phyloP scores from a whole-genome alignment of 129 eudicot species.

The Smallanthus sonchifolius region DNA sequence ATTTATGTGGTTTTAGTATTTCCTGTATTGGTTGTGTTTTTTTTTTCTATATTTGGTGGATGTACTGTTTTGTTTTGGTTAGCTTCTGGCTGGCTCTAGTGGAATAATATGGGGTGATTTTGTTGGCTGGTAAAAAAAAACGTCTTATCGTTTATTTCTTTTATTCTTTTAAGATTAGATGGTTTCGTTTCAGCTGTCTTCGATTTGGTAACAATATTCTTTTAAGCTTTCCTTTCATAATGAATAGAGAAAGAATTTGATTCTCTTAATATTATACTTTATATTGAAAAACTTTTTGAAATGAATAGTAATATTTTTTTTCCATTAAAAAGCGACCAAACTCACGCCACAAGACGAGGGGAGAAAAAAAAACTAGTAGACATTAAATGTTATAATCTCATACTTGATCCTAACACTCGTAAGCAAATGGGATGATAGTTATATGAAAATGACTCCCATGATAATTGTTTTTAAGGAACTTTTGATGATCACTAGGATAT shows the following conservation, averaged over 20 bases:
- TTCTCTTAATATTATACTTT: conserved; percentile 18
- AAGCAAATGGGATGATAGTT: conserved; percentile 27
- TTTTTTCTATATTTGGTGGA: no score
- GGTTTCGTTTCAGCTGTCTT: background rate
- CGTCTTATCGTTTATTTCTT: conserved; percentile 6
- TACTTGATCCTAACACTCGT: conserved; percentile 19
- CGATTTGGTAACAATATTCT: background rate
- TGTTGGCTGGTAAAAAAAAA: no score
- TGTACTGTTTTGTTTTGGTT: no score
- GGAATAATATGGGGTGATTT: no score
- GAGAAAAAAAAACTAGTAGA: no score
- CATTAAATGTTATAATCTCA: conserved; percentile 15
- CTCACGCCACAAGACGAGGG: no score
- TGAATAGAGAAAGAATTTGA: background rate
- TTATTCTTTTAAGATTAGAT: background rate
- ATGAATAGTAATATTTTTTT: no score
- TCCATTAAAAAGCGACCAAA: no score
- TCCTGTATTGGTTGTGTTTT: no score
- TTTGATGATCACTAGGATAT: conserved; percentile 11
- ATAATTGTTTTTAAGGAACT: conserved; percentile 20
- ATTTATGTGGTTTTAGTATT: no score
- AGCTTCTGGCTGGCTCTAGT: no score
- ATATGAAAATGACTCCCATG: conserved; percentile 31
- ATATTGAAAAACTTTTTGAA: no score
- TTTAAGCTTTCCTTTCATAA: background rate